Evolutionary conservation across 768 basidiomycete species (phyloP).

Genomic region (Phaffia tasmanica): DNA sequence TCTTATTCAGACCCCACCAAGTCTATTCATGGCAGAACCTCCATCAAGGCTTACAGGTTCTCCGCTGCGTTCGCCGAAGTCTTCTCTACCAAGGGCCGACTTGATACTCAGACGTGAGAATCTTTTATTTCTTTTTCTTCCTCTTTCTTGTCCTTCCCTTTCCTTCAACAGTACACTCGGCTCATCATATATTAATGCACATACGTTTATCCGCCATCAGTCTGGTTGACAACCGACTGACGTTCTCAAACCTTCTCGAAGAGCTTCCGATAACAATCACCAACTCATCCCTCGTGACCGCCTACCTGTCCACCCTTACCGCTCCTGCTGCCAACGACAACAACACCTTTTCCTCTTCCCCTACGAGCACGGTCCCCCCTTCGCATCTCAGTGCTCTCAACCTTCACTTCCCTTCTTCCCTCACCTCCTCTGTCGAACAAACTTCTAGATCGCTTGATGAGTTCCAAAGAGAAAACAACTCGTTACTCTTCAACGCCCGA

Average conservation of each 20-base stretch:
- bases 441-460: slow-evolving; percentile 25
- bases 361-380: slow-evolving; percentile 3
- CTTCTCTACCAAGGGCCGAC: slow-evolving; percentile 62
- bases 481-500: slow-evolving; percentile 25
- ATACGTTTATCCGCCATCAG: neutral
- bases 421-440: slow-evolving; percentile 15
- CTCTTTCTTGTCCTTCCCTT: neutral
- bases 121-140: neutral
- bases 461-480: slow-evolving; percentile 22
- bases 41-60: slow-evolving; percentile 78
- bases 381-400: slow-evolving; percentile 9
- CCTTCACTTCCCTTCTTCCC: slow-evolving; percentile 22
- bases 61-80: slow-evolving; percentile 70
- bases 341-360: slow-evolving; percentile 3
- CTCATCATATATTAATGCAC: neutral
- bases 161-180: neutral
- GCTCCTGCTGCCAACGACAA: neutral
- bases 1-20: slow-evolving; percentile 55
- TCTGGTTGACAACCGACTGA: slow-evolving; percentile 23
- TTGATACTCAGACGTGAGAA: slow-evolving; percentile 69
- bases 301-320: slow-evolving; percentile 24
- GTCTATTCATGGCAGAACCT: slow-evolving; percentile 68
- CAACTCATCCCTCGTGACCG: slow-evolving; percentile 21
- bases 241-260: slow-evolving; percentile 22
- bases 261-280: slow-evolving; percentile 24